Evolutionary conservation across 129 eudicot genomes (phyloP).

Genomic region (Ambrosia artemisiifolia): DNA sequence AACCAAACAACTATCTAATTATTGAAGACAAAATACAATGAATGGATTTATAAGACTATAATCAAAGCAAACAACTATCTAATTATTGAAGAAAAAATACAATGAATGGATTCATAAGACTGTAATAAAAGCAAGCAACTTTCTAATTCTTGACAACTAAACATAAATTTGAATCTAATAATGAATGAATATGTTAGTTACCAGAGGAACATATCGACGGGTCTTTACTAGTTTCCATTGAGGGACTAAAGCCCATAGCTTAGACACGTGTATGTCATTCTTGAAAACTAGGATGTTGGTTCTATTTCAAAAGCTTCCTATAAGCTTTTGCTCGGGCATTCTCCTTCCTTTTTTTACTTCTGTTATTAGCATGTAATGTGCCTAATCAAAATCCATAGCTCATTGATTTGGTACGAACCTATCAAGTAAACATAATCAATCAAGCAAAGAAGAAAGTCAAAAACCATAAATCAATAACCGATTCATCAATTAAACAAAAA

Average conservation of each 20-base stretch:
- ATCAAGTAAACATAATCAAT: slow-evolving; percentile 50
- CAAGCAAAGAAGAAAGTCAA: neutral
- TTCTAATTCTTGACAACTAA: neutral
- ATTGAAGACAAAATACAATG: too few species aligned
- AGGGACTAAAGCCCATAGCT: slow-evolving; percentile 39
- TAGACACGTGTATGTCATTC: slow-evolving; percentile 50
- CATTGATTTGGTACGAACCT: slow-evolving; percentile 86
- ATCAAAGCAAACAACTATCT: too few species aligned
- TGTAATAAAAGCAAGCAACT: neutral
- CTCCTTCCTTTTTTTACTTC: slow-evolving; percentile 78
- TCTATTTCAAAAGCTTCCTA: slow-evolving; percentile 73
- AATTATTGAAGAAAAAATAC: too few species aligned
- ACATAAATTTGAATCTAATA: neutral
- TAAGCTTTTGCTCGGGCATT: slow-evolving; percentile 86
- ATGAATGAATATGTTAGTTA: neutral
- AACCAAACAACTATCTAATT: too few species aligned
- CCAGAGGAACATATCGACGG: slow-evolving; percentile 86
- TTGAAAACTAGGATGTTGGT: slow-evolving; percentile 84
- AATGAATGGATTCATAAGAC: too few species aligned
- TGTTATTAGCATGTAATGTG: slow-evolving; percentile 74
- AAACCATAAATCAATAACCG: too few species aligned
- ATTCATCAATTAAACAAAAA: too few species aligned
- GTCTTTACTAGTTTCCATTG: slow-evolving; percentile 56
- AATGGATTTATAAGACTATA: too few species aligned
- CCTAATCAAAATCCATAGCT: slow-evolving; percentile 93